Base-by-base conservation (phyloP, 177 flowering plant genomes). In the Vitis hybrid region DNA sequence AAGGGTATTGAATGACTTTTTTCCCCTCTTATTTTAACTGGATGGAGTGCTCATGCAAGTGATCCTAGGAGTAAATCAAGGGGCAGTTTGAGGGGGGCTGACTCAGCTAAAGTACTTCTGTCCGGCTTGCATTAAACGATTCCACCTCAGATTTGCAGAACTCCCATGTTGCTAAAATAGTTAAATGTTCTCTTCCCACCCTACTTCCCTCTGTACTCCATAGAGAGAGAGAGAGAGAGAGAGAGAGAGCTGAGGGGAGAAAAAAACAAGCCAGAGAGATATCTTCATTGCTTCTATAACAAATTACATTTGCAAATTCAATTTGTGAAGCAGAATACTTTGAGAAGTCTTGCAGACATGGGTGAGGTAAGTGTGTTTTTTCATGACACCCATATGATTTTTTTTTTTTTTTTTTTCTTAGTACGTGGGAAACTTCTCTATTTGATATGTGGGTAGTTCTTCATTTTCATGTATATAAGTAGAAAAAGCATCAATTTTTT, bases 341-440 rank as follows among this genome's bases (percentile, higher is more conserved):
- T 15, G 57, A 15, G 13, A 18, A 18, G 14, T 27, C 11, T 19
- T 30, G 56, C 51, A 56, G 68, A 74, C 13, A 85, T 85, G 88
- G 88, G 88, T 65, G 85, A 85, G 74, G 88, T 85, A 77, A 81
- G 83, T 75, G 5, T 14, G 67, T 46, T 12, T 18, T 72, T 55
- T 46, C 7, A 8, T 7, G 30, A 27, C 30, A 27, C 30, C 30
- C 30, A 27, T 27, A 27, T 27, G 30, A 27, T 24, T 8, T 18
- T 40, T 21, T 30, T 62, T 15, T 3, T 1, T 18, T 2, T 46
- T 9, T 17, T 5, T 24, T 49, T 40, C 14, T 5, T 70, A 40
- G 8, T 49, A 62, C 6, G 17, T 63, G 30, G 14, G 30, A 27
- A 27, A 27, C 30, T 27, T 27, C 30, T 56, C 10, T 24, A 11